A percentile compares a stretch with the other conserved stretches of the same genome.
Evolutionary conservation across 805 yeast genomes (phyloP).

Genomic region (Suhomyces sp.): DNA sequence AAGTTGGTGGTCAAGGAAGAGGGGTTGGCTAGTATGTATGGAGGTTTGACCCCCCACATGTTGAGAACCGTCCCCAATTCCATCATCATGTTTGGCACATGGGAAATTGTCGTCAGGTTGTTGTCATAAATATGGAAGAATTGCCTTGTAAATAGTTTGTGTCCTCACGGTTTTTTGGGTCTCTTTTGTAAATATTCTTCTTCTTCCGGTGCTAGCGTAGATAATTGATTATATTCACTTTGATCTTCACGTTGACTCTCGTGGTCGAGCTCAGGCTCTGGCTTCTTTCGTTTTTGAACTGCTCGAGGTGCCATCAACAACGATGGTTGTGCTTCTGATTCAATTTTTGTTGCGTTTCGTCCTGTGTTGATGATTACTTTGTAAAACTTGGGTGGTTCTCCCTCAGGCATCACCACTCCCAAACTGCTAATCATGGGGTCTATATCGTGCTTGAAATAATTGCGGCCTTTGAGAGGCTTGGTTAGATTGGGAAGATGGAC

Average conservation of each 20-base stretch:
- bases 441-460: not conserved
- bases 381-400: conserved; percentile 47
- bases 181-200: conserved; percentile 1
- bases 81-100: conserved; percentile 98
- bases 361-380: conserved; percentile 36
- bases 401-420: conserved; percentile 37
- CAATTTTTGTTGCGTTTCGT: conserved; percentile 3
- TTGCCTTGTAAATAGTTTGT: conserved; percentile 8
- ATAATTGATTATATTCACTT: conserved; percentile 1
- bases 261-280: not conserved
- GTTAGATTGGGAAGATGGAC: conserved; percentile 22
- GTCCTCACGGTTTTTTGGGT: not conserved
- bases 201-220: conserved; percentile 7
- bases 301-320: conserved; percentile 2
- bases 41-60: conserved; percentile 96
- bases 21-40: conserved; percentile 90
- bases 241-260: conserved; percentile 5
- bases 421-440: conserved; percentile 2
- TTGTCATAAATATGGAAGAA: conserved; percentile 17
- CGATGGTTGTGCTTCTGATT: conserved; percentile 7
- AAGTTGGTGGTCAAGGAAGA: conserved; percentile 84
- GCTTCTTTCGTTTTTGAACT: conserved; percentile 2
- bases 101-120: conserved; percentile 68
- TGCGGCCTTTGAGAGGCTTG: conserved; percentile 24
- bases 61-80: conserved; percentile 97